Evolutionary conservation across 345 rosid species (phyloP), one percentile per base, ranked within the genome.

Genomic region (Erucastrum elatum): DNA sequence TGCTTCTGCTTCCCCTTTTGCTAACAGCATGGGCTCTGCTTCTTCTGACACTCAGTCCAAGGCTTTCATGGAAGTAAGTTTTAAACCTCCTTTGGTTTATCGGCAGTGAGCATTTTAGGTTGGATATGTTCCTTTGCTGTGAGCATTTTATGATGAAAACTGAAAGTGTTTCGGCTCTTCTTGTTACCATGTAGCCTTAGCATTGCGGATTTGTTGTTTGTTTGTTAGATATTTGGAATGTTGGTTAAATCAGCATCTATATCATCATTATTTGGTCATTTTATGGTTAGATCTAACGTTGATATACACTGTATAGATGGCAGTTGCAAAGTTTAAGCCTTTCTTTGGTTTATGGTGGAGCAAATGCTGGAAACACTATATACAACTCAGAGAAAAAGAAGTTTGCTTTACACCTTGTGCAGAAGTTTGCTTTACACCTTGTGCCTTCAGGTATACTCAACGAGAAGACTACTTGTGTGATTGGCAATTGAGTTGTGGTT

Each of bases 281-380:
- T n/a, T n/a, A n/a, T n/a, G n/a, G n/a, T n/a, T n/a, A n/a, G n/a
- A n/a, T n/a, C n/a, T n/a, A n/a, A n/a, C n/a, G n/a, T n/a, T n/a
- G n/a, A n/a, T n/a, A n/a, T n/a, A n/a, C n/a, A n/a, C n/a, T n/a
- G n/a, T n/a, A n/a, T n/a, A n/a, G n/a, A n/a, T n/a, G n/a, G 33
- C 4, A 30, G 33, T 30, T 30, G 33, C 33, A 30, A 76, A 77
- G 53, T 4, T 66, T 35, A 3, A 61, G 3, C 11, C 0, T 35
- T 61, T 46, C 1, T 0, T 17, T 35, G 41, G 7, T 35, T 35
- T 71, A 27, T 58, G 39, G 72, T 64, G 98, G 98, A 85, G 97
- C 98, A 27, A 94, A 94, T 81, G 98, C 98, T 60, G 98, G 98
- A 6, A 98, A 94, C 74, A 94, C 98, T 15, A 92, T 94, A 68